Conservation (phyloP, 2,329 filamentous ascomycete species). For the Parafenestella ontariensis region DNA sequence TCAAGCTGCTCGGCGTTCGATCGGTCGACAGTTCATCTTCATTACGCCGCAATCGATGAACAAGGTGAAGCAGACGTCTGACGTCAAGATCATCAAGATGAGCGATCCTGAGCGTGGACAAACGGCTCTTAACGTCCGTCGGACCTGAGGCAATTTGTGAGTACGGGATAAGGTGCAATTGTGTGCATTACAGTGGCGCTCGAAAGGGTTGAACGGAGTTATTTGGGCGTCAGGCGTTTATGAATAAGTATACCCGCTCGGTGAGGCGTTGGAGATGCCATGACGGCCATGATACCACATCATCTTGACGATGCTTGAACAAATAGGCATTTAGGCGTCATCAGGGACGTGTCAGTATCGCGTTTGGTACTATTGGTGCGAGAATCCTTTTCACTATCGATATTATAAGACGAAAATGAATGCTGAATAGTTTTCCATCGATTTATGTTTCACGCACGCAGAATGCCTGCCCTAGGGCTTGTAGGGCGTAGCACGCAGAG, state of each 20-base stretch:
- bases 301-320: background rate
- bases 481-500: constrained; percentile 11
- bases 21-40: constrained; percentile 93
- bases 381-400: too few relatives aligned
- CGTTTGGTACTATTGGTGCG: background rate
- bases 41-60: constrained; percentile 90
- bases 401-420: too few relatives aligned
- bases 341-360: background rate
- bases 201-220: constrained; percentile 2
- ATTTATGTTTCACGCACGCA: background rate
- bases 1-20: constrained; percentile 79
- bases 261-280: constrained; percentile 12
- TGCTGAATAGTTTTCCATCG: too few relatives aligned
- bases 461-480: constrained; percentile 2
- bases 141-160: constrained; percentile 1
- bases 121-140: constrained; percentile 48
- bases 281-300: background rate
- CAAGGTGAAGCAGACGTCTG: constrained; percentile 55
- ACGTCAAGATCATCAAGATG: constrained; percentile 81
- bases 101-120: constrained; percentile 60
- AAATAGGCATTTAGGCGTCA: background rate
- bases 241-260: constrained; percentile 27
- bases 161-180: background rate
- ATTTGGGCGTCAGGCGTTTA: constrained; percentile 7
- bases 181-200: background rate